Evolutionary conservation across 331 rosid species (phyloP).

Genomic region (Telfairia occidentalis): DNA sequence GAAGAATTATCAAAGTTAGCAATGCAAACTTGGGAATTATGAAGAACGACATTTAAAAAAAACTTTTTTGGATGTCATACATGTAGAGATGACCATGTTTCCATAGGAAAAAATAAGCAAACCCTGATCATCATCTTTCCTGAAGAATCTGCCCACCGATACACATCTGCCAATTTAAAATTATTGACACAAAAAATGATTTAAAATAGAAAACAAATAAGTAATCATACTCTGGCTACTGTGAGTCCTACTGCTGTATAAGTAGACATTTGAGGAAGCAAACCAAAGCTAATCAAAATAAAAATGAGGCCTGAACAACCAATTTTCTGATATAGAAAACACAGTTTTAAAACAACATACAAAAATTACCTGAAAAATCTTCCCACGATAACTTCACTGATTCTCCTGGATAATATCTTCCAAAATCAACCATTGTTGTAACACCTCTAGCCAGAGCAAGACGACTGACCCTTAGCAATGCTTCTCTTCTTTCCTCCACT

Average conservation of each 20-base stretch:
- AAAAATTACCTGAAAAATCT: conserved; percentile 58
- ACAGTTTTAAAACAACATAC: background rate
- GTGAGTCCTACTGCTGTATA: background rate
- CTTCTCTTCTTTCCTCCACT: conserved; percentile 59
- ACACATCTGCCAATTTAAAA: conserved; percentile 48
- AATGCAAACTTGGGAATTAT: conserved; percentile 4
- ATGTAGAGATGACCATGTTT: conserved; percentile 50
- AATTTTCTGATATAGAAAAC: background rate
- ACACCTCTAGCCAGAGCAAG: conserved; percentile 55
- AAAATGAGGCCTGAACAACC: background rate
- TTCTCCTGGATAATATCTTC: conserved; percentile 58
- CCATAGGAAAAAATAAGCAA: conserved; percentile 68
- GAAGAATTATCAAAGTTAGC: background rate
- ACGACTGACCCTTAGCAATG: conserved; percentile 52
- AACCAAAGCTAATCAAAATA: background rate
- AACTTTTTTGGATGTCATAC: conserved; percentile 31
- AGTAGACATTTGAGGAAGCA: background rate
- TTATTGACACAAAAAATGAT: background rate
- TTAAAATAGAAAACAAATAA: background rate
- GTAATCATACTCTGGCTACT: conserved; percentile 2
- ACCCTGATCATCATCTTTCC: conserved; percentile 64
- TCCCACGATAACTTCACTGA: conserved; percentile 52
- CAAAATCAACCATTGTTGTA: conserved; percentile 76
- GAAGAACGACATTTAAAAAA: background rate
- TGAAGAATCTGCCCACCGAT: conserved; percentile 62